These are phyloP conservation scores for Coniochaeta sp. DNA, from an alignment of 2,329 filamentous ascomycete species.

Conservation along the genomic window DNA sequence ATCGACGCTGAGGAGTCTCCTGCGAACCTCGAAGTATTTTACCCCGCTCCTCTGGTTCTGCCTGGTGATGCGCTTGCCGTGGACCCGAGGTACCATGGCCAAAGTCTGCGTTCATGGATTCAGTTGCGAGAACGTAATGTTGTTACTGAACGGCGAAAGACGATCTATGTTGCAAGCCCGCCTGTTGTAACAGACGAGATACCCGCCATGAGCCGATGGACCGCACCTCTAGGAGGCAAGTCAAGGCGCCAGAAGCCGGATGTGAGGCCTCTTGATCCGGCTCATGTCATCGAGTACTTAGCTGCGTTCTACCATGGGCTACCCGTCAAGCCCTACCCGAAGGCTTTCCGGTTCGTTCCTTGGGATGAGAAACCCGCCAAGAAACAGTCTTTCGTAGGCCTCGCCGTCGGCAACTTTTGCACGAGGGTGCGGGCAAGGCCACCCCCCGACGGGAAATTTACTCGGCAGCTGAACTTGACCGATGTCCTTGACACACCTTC, in stretches of 20 bases:
- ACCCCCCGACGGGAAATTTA: conserved; percentile 37
- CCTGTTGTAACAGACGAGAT: conserved; percentile 31
- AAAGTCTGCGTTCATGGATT: conserved; percentile 45
- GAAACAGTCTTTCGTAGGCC: conserved; percentile 31
- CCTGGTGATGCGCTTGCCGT: conserved; percentile 50
- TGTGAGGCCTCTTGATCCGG: conserved; percentile 13
- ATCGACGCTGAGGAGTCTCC: not conserved
- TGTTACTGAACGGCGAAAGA: conserved; percentile 34
- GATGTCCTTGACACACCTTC: conserved; percentile 54
- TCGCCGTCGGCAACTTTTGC: conserved; percentile 27
- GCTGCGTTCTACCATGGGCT: conserved; percentile 46
- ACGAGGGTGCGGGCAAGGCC: conserved; percentile 44
- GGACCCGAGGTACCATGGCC: conserved; percentile 41
- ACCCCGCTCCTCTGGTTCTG: conserved; percentile 33
- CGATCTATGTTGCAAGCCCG: conserved; percentile 44
- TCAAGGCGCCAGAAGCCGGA: conserved; percentile 6
- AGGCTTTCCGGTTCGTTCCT: conserved; percentile 32
- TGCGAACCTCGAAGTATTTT: not conserved
- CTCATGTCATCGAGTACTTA: conserved; percentile 29
- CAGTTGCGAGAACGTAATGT: conserved; percentile 37
- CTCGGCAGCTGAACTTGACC: conserved; percentile 47
- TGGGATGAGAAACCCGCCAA: conserved; percentile 31
- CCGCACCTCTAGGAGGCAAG: conserved; percentile 14
- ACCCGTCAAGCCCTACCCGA: conserved; percentile 33
- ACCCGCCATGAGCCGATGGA: conserved; percentile 34